phyloP scores from a whole-genome alignment of 805 yeast species.

The Aciculoconidium aculeatum region DNA sequence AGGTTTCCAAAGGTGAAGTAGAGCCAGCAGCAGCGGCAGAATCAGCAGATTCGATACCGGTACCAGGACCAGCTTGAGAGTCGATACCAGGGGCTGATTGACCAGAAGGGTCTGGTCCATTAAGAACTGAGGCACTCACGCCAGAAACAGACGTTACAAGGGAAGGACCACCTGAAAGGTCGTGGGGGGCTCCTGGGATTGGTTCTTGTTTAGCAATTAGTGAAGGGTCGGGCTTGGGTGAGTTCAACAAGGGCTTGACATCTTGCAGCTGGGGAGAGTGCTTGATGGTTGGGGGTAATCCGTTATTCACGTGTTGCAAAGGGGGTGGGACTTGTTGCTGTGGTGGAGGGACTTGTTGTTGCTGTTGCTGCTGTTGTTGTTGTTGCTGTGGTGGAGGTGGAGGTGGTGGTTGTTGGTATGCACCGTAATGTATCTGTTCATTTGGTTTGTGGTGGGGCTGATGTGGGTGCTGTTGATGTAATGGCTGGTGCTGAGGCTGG shows the following conservation, averaged over 20 bases:
- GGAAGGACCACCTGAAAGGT: slow-evolving; percentile 14
- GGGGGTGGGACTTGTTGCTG: slow-evolving; percentile 10
- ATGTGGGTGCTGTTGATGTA: slow-evolving; percentile 23
- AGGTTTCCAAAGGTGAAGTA: slow-evolving; percentile 21
- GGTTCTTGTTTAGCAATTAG: slow-evolving; percentile 15
- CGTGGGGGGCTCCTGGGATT: slow-evolving; percentile 8
- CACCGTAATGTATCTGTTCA: slow-evolving; percentile 10
- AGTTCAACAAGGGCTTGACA: slow-evolving; percentile 6
- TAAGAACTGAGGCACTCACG: slow-evolving; percentile 5
- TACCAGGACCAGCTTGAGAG: slow-evolving; percentile 12
- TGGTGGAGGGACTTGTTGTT: slow-evolving; percentile 9
- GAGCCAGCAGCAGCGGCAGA: slow-evolving; percentile 16
- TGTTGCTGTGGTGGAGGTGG: too few relatives aligned
- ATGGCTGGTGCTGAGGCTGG: slow-evolving; percentile 27
- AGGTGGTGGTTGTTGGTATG: slow-evolving; percentile 13
- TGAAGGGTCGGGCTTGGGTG: slow-evolving; percentile 6
- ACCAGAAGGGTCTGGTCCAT: slow-evolving; percentile 8
- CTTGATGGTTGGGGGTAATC: slow-evolving; percentile 13
- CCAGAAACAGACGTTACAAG: slow-evolving; percentile 11
- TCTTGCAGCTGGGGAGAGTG: slow-evolving; percentile 11
- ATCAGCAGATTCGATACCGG: slow-evolving; percentile 6
- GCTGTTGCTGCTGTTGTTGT: slow-evolving; percentile 17
- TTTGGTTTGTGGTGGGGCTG: slow-evolving; percentile 14
- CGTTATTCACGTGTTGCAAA: slow-evolving; percentile 8
- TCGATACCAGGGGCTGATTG: background rate